Conservation (phyloP, 1,284 basidiomycete genomes). For the Leccinum fallax region DNA sequence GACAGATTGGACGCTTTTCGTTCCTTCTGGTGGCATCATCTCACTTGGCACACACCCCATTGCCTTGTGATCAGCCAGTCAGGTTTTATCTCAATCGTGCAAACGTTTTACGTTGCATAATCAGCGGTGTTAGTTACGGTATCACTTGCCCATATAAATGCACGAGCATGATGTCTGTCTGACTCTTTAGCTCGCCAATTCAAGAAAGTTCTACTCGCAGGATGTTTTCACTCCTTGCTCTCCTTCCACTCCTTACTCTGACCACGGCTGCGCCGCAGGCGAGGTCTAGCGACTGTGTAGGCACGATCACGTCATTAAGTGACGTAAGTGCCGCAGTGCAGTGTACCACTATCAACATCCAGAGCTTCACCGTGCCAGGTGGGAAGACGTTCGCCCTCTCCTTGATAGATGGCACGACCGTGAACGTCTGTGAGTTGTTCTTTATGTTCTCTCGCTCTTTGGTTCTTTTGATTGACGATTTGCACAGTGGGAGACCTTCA, state of each 20-base stretch:
- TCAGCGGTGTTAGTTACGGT: not conserved
- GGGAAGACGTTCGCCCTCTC: constrained; percentile 43
- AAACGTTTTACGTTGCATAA: not conserved
- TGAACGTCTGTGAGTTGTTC: constrained; percentile 37
- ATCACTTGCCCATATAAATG: not conserved
- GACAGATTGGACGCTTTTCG: not conserved
- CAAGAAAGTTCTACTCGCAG: constrained; percentile 2
- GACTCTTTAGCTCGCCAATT: not conserved
- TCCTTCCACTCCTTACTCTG: constrained; percentile 27
- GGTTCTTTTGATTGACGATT: not conserved
- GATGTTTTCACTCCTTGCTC: constrained; percentile 20
- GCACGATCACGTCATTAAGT: constrained; percentile 37
- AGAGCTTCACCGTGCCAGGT: constrained; percentile 45
- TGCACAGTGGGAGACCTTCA: constrained; percentile 45
- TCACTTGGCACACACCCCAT: not conserved
- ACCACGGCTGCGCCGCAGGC: constrained; percentile 15
- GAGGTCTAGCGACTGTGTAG: constrained; percentile 26
- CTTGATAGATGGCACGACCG: constrained; percentile 44
- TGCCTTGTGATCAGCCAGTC: not conserved
- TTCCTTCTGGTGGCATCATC: not conserved
- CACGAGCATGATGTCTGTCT: not conserved
- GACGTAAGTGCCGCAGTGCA: constrained; percentile 36
- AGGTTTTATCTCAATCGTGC: not conserved
- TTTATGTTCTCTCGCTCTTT: not conserved
- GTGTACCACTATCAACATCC: constrained; percentile 41